Conservation (phyloP, 2,329 filamentous ascomycete genomes). For the Calonectria pteridis region DNA sequence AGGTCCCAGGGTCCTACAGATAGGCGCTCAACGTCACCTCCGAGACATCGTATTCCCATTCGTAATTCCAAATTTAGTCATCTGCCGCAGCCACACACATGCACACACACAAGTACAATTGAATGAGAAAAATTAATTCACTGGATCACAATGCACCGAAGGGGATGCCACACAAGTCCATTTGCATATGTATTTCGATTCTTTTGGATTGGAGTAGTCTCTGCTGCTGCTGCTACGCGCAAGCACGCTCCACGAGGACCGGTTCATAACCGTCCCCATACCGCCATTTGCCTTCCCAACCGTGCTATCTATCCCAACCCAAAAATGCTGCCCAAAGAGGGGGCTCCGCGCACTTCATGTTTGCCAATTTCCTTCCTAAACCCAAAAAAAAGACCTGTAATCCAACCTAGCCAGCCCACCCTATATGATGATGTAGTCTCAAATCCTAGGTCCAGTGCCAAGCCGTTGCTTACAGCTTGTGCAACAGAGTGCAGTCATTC, state of each 20-base stretch:
- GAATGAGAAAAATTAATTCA: neutral
- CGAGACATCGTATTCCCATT: neutral
- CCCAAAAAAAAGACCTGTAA: neutral
- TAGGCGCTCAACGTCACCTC: neutral
- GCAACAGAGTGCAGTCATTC: slow-evolving; percentile 30
- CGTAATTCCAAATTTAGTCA: neutral
- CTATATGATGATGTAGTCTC: slow-evolving; percentile 18
- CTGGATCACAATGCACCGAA: neutral
- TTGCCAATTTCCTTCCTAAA: slow-evolving; percentile 20
- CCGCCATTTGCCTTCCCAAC: slow-evolving; percentile 12
- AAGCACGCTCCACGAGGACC: slow-evolving; percentile 7
- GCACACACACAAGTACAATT: neutral
- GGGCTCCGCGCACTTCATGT: slow-evolving; percentile 10
- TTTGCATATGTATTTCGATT: slow-evolving; percentile 14
- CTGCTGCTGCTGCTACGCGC: slow-evolving; percentile 12
- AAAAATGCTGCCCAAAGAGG: neutral
- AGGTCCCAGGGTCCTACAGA: neutral
- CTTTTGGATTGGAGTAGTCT: slow-evolving; percentile 42
- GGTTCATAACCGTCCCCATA: slow-evolving; percentile 9
- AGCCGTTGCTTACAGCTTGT: slow-evolving; percentile 21
- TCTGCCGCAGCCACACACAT: neutral
- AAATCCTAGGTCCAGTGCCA: slow-evolving; percentile 28
- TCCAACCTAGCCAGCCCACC: slow-evolving; percentile 9
- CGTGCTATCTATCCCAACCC: slow-evolving; percentile 5
- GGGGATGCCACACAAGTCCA: neutral